Percentiles rank a stretch among this genome's conserved stretches.
These are phyloP conservation scores for Vinca minor DNA, from an alignment of 257 asterid genomes.

Conservation along the genomic window DNA sequence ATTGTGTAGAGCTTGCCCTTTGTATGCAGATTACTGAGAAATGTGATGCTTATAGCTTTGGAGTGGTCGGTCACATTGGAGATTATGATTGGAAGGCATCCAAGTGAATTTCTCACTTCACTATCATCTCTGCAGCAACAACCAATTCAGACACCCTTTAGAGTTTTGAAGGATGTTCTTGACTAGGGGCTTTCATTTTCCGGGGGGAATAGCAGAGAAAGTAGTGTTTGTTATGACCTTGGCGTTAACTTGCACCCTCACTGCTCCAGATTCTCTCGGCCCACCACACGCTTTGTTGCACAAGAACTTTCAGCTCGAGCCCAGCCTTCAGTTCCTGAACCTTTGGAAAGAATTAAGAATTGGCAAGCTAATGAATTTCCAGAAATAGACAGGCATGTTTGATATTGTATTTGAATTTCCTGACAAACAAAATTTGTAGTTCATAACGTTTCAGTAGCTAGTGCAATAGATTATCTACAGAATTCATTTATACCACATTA, in stretches of 20 bases:
- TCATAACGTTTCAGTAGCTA: too few relatives aligned
- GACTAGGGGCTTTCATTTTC: too few relatives aligned
- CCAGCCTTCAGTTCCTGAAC: constrained; percentile 43
- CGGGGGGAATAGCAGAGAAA: constrained; percentile 50
- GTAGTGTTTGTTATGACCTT: constrained; percentile 52
- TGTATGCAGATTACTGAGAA: constrained; percentile 75
- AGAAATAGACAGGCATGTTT: constrained; percentile 24
- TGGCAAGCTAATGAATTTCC: constrained; percentile 31
- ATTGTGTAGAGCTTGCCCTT: constrained; percentile 65
- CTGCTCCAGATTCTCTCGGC: too few relatives aligned
- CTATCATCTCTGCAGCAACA: constrained; percentile 29
- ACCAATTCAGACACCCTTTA: constrained; percentile 29
- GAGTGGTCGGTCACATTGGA: constrained; percentile 87
- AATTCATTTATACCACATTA: too few relatives aligned
- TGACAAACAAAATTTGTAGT: too few relatives aligned
- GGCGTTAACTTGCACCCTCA: too few relatives aligned
- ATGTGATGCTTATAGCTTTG: constrained; percentile 88
- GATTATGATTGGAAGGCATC: too few relatives aligned
- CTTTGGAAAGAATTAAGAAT: constrained; percentile 38
- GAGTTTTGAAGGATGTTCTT: too few relatives aligned
- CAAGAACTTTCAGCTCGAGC: constrained; percentile 57
- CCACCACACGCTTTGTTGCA: constrained; percentile 74
- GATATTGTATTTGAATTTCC: not conserved
- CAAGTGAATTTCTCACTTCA: too few relatives aligned
- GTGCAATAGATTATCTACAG: too few relatives aligned